A percentile compares a stretch with the other conserved stretches of the same genome.
Conservation (phyloP, 345 rosid species). For the Melaleuca quinquenervia region DNA sequence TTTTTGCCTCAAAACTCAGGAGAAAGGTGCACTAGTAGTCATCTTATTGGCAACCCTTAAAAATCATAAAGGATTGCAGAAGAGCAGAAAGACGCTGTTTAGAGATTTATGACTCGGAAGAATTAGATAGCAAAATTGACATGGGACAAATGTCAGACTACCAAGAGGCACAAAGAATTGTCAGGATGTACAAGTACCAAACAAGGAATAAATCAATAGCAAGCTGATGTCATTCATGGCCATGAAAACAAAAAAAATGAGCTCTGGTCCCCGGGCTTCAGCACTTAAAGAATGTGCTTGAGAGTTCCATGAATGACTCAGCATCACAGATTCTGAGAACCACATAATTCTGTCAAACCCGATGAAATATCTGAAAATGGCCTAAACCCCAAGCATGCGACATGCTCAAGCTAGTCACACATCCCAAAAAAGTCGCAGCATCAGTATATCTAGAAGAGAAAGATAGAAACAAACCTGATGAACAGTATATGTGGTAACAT, state of each 20-base stretch:
- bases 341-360: not conserved
- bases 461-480: constrained; percentile 55
- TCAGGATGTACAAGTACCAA: not conserved
- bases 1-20: not conserved
- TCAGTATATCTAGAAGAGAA: not conserved
- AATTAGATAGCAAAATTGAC: not conserved
- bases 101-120: not conserved
- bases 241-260: not conserved
- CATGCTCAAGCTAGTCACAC: not conserved
- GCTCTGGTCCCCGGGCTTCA: not conserved
- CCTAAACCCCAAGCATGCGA: not conserved
- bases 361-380: not conserved
- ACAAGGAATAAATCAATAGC: not conserved
- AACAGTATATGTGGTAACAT: constrained; percentile 64
- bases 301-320: not conserved
- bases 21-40: not conserved
- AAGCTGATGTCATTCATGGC: not conserved
- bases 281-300: not conserved
- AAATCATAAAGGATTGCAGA: not conserved
- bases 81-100: not conserved
- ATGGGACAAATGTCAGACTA: not conserved
- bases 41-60: not conserved
- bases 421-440: not conserved
- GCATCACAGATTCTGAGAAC: not conserved
- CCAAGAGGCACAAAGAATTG: not conserved